Percentiles rank a stretch among this genome's conserved stretches.
These are phyloP conservation scores for Fusarium praegraminearum DNA, from an alignment of 2,329 filamentous ascomycete genomes.

Conservation along the genomic window DNA sequence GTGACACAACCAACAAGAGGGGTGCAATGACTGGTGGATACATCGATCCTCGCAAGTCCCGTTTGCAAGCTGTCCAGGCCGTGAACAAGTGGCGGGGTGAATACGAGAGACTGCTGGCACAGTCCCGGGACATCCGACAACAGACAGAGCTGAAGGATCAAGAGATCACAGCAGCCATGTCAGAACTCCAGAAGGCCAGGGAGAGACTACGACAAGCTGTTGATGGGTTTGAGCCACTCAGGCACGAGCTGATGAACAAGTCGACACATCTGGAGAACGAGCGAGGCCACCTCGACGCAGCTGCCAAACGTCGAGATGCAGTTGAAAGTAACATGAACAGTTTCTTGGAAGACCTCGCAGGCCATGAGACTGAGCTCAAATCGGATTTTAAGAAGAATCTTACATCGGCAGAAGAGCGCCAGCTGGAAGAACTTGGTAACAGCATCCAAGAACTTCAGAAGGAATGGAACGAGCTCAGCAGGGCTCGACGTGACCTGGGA, in stretches of 20 bases:
- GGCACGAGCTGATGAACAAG: slow-evolving; percentile 80
- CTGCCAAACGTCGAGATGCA: slow-evolving; percentile 71
- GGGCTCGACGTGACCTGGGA: slow-evolving; percentile 80
- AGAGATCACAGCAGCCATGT: slow-evolving; percentile 86
- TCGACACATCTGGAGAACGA: slow-evolving; percentile 79
- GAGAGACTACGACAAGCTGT: slow-evolving; percentile 83
- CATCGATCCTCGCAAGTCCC: slow-evolving; percentile 86
- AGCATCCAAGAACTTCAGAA: slow-evolving; percentile 80
- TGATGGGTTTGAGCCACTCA: slow-evolving; percentile 82
- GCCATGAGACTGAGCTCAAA: slow-evolving; percentile 82
- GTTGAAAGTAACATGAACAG: slow-evolving; percentile 81
- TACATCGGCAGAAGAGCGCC: slow-evolving; percentile 82
- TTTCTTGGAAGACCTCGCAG: slow-evolving; percentile 78
- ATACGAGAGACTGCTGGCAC: slow-evolving; percentile 74
- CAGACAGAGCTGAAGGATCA: slow-evolving; percentile 86
- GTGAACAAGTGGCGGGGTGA: slow-evolving; percentile 81
- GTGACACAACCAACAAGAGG: slow-evolving; percentile 93
- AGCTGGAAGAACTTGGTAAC: slow-evolving; percentile 77
- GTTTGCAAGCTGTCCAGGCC: slow-evolving; percentile 84
- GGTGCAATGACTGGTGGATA: slow-evolving; percentile 96
- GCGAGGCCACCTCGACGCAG: slow-evolving; percentile 78
- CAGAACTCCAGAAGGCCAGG: slow-evolving; percentile 84
- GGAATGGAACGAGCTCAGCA: slow-evolving; percentile 80
- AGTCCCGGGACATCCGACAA: slow-evolving; percentile 73
- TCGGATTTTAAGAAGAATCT: slow-evolving; percentile 95